These are phyloP conservation scores for Picocystis salinarum DNA, from an alignment of 139 green algal species.

Conservation along the genomic window DNA sequence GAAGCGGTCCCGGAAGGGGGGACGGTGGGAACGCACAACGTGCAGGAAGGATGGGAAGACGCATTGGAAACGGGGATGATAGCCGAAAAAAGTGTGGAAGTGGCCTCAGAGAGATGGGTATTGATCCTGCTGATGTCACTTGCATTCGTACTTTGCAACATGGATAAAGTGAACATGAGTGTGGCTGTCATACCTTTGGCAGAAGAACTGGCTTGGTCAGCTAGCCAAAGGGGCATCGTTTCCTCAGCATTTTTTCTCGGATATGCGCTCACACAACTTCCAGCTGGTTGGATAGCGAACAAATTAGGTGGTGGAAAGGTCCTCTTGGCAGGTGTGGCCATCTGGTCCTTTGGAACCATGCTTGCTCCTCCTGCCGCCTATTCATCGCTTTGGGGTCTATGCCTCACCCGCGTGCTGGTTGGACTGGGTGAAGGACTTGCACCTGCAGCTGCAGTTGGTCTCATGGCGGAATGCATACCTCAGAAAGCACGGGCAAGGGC, in stretches of 20 bases:
- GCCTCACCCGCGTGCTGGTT: background rate
- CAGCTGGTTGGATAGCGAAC: slow-evolving; percentile 1
- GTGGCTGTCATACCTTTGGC: slow-evolving; percentile 6
- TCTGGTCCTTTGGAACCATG: background rate
- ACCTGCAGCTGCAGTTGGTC: background rate
- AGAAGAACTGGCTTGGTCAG: slow-evolving; percentile 1
- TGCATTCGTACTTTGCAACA: slow-evolving; percentile 6
- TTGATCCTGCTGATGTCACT: slow-evolving; percentile 1
- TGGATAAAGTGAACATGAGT: slow-evolving; percentile 10
- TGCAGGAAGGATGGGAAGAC: no score
- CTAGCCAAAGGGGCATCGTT: slow-evolving; percentile 39
- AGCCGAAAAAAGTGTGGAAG: no score
- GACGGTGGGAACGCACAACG: no score
- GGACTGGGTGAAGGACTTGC: background rate
- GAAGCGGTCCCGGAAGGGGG: no score
- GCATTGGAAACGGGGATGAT: no score
- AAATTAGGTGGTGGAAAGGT: slow-evolving; percentile 4
- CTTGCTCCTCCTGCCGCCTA: background rate
- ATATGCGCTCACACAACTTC: slow-evolving; percentile 4
- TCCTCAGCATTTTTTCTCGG: slow-evolving; percentile 4
- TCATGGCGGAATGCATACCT: background rate
- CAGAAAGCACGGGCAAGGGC: background rate
- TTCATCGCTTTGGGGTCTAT: background rate
- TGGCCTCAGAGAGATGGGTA: no score
- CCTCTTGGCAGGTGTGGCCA: background rate